A percentile compares a stretch with the other conserved stretches of the same genome.
phyloP scores from a whole-genome alignment of 2,329 filamentous ascomycete species.

The Cladosporium sp. region DNA sequence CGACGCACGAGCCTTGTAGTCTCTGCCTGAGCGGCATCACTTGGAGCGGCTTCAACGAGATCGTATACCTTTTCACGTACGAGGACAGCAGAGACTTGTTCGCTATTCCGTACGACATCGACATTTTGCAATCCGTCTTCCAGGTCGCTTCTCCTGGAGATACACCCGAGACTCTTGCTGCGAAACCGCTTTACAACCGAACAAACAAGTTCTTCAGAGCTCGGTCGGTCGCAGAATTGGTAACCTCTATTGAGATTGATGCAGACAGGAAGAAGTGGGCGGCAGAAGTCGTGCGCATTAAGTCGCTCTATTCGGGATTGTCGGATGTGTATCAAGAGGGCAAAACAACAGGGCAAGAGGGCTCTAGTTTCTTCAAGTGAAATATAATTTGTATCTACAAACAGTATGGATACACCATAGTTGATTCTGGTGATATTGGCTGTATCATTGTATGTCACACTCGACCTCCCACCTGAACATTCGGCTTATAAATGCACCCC shows the following conservation, averaged over 20 bases:
- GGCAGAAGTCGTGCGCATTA: background rate
- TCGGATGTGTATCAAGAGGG: background rate
- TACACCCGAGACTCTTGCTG: background rate
- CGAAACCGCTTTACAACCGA: background rate
- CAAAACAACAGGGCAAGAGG: background rate
- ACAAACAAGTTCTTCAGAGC: background rate
- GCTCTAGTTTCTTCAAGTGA: background rate
- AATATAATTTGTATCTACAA: background rate
- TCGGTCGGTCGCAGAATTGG: background rate
- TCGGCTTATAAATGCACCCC: slow-evolving; percentile 1
- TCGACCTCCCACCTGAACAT: background rate
- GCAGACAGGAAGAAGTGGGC: background rate
- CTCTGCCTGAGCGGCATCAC: background rate
- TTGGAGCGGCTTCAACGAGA: background rate
- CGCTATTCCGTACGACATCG: background rate
- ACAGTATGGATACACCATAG: background rate
- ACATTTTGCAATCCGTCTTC: background rate
- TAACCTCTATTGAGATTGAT: background rate
- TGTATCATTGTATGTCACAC: background rate
- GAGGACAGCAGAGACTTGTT: background rate
- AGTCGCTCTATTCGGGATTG: background rate
- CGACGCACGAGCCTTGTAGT: background rate
- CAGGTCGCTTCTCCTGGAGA: background rate
- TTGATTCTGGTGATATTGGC: background rate
- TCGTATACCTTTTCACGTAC: background rate